These are phyloP conservation scores for Aurantiochytrium sp. DNA, from an alignment of 108 stramenopile species.

Conservation along the genomic window DNA sequence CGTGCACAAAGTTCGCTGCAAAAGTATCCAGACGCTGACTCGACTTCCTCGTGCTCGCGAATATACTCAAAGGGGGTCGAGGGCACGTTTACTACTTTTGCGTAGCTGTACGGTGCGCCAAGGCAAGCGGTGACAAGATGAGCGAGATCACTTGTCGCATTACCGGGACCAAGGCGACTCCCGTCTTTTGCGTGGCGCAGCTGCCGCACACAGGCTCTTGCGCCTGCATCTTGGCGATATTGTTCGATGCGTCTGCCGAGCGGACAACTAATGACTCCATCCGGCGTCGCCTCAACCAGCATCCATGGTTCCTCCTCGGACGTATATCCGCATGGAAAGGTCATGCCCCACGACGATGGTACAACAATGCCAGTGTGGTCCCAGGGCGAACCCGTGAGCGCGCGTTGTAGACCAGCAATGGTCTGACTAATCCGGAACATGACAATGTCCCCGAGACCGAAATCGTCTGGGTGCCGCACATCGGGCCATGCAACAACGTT, in stretches of 20 bases:
- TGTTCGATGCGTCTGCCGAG: not conserved
- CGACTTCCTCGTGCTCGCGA: not conserved
- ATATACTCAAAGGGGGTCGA: not conserved
- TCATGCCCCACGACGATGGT: not conserved
- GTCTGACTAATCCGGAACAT: not conserved
- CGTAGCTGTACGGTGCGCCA: not conserved
- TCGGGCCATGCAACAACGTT: not conserved
- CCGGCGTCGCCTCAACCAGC: not conserved
- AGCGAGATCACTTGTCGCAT: not conserved
- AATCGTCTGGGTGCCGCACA: not conserved
- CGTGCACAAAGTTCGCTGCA: conserved; percentile 6
- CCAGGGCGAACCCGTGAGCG: not conserved
- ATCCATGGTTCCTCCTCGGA: not conserved
- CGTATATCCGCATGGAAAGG: not conserved
- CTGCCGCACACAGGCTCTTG: not conserved
- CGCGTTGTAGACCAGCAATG: not conserved
- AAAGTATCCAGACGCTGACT: not conserved
- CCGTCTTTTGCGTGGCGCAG: not conserved
- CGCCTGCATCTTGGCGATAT: not conserved
- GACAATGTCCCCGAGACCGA: not conserved
- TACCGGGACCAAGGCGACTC: not conserved
- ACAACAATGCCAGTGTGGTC: not conserved
- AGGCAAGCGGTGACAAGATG: not conserved
- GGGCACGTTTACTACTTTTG: not conserved
- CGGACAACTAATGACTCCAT: not conserved